Base-by-base conservation (phyloP, 441 rosid genomes). In the Metrosideros polymorpha region DNA sequence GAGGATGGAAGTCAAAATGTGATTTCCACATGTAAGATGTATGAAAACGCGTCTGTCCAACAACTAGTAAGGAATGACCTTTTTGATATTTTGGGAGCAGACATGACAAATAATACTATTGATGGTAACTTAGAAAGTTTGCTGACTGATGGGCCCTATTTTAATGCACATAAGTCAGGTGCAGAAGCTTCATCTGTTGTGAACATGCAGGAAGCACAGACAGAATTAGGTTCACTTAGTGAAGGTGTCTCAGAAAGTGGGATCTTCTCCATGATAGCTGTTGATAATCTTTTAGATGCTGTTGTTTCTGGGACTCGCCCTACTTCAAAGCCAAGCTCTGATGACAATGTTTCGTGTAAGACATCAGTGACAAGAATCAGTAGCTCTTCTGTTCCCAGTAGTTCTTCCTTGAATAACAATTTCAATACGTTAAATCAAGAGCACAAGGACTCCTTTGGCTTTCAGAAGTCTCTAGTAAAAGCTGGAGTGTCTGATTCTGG, bases 1-100 rank as follows among this genome's bases (percentile, higher is more conserved):
- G 84, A 51, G 17, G 59, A 63, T 87, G 92, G 88, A 88, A 87
- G 85, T 88, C 85, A 77, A n/a, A 87, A 88, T 86, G 83, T 87
- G 53, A 86, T 84, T 77, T 66, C 90, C 1, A 12, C 79, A 39
- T 39, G 79, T 71, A 25, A 39, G 5, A 39, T 7, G 4, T 12
- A 39, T 71, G 79, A 39, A 71, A 39, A 39, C 39, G 79, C 5
- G n/a, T 71, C 79, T 39, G 79, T 71, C 47, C 79, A 71, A 71
- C 79, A 39, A 71, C 22, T 71, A 39, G 49, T 71, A 71, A 39
- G 49, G 79, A 71, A 39, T 12, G 79, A 39, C 39, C 79, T 39
- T 71, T 24, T 71, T 71, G 79, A 71, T 71, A 71, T 71, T 71
- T 71, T 24, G n/a, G 79, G 49, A 35, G 79, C 79, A 39, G 79